These are phyloP conservation scores for Backusella morwellensis DNA, from an alignment of 192 early-diverging fungal genomes.

Conservation along the genomic window DNA sequence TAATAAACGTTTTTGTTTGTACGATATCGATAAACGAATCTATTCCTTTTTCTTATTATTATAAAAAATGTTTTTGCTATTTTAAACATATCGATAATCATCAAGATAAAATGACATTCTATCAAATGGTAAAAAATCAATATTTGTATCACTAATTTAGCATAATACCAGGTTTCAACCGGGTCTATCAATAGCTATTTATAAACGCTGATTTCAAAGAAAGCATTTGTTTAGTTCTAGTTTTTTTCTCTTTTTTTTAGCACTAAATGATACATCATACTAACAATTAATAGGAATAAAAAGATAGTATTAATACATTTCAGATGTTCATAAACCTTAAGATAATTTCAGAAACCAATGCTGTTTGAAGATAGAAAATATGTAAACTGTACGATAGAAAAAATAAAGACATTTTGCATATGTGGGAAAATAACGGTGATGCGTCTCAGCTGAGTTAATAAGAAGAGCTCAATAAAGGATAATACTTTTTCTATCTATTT, in stretches of 20 bases:
- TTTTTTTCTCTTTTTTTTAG: neutral
- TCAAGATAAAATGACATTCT: neutral
- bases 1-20: neutral
- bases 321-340: neutral
- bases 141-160: neutral
- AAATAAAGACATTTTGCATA: neutral
- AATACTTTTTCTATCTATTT: slow-evolving; percentile 2
- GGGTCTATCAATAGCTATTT: neutral
- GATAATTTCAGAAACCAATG: neutral
- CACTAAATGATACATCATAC: neutral
- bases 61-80: neutral
- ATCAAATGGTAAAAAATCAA: neutral
- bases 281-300: neutral
- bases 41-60: neutral
- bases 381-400: neutral
- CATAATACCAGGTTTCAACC: neutral
- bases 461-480: neutral
- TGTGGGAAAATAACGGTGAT: neutral
- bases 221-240: neutral
- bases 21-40: neutral
- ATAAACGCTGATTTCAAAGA: neutral
- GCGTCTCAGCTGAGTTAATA: neutral
- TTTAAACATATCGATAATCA: neutral
- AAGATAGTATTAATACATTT: neutral
- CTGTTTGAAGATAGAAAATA: neutral